Evolutionary conservation across 345 rosid genomes (phyloP).

Genomic region (Cardiospermum halicacabum): DNA sequence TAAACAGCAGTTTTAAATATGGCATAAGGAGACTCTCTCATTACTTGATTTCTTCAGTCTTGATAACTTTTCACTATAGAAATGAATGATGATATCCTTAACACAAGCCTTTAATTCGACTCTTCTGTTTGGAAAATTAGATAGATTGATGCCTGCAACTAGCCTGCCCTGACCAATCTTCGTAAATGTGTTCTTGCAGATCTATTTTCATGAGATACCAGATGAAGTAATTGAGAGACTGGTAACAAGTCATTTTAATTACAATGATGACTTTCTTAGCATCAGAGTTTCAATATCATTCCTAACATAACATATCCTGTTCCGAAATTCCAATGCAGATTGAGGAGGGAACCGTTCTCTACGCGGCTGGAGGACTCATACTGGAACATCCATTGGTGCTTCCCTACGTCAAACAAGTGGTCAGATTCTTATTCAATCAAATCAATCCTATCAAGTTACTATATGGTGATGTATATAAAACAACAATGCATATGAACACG

Average conservation of each 20-base stretch:
- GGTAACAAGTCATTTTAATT: constrained; percentile 36
- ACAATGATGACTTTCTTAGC: not conserved
- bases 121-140: too few species aligned
- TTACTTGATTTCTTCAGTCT: not conserved
- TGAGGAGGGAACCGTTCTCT: constrained; percentile 67
- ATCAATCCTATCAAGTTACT: not conserved
- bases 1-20: constrained; percentile 15
- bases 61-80: not conserved
- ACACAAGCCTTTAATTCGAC: not conserved
- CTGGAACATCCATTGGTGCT: constrained; percentile 70
- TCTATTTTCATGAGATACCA: constrained; percentile 76
- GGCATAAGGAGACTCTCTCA: not conserved
- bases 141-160: too few species aligned
- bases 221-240: constrained; percentile 70
- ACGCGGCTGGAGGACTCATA: constrained; percentile 77
- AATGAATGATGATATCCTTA: not conserved
- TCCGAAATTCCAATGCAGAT: constrained; percentile 36
- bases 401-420: constrained; percentile 76
- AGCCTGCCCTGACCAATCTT: too few species aligned
- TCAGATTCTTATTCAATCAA: constrained; percentile 35
- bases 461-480: not conserved
- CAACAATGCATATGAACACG: too few species aligned
- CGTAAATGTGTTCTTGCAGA: constrained; percentile 43
- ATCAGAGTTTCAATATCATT: not conserved
- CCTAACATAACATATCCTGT: not conserved